These are phyloP conservation scores for Diaporthe sp. DNA, from an alignment of 2,329 filamentous ascomycete genomes.

Conservation along the genomic window DNA sequence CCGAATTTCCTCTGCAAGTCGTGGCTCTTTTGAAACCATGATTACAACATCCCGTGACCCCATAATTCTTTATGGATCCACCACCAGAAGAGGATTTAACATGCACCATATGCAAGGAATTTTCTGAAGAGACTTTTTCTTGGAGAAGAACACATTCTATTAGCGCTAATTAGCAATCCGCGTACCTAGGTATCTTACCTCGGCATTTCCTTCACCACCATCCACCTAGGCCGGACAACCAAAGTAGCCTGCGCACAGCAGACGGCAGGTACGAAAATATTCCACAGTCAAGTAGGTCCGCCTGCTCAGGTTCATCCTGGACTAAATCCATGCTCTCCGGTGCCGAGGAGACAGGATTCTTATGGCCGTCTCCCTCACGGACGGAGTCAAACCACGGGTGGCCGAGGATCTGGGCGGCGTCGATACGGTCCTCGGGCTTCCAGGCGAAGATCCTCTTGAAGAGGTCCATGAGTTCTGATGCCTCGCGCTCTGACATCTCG, in stretches of 20 bases:
- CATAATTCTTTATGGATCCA: neutral
- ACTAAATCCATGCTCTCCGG: neutral
- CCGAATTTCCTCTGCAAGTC: neutral
- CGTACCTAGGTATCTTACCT: neutral
- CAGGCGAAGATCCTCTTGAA: slow-evolving; percentile 1
- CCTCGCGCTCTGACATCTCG: neutral
- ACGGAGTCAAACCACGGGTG: neutral
- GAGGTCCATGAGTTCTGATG: neutral
- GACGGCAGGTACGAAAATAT: neutral
- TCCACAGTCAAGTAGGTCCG: neutral
- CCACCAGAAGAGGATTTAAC: neutral
- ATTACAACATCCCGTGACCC: neutral
- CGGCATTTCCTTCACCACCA: neutral
- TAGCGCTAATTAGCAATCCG: neutral
- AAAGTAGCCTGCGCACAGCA: neutral
- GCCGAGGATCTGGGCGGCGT: neutral
- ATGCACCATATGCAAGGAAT: no score
- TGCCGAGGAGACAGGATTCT: neutral
- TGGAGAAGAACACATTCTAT: neutral
- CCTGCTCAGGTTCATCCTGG: neutral
- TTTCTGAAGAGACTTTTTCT: neutral
- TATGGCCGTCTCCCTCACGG: neutral
- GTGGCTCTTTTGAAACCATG: neutral
- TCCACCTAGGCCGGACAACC: neutral
- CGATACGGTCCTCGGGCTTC: neutral